phyloP scores from a whole-genome alignment of 768 basidiomycete species.

The Lentinula sp. region DNA sequence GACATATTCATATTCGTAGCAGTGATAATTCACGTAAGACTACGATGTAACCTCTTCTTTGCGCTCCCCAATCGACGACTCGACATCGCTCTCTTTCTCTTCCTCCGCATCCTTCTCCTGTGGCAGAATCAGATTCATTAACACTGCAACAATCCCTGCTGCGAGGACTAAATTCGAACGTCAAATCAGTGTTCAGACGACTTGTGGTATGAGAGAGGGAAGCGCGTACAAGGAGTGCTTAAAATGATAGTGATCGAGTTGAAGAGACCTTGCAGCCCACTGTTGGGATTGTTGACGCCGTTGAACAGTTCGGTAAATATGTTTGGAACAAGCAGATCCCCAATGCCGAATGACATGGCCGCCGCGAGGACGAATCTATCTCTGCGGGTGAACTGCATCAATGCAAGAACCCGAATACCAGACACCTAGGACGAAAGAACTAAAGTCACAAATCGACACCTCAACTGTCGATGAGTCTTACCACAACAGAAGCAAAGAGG shows the following conservation, averaged over 20 bases:
- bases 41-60: not conserved
- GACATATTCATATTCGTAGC: no score
- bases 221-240: conserved; percentile 69
- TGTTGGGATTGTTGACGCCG: conserved; percentile 43
- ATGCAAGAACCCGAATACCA: conserved; percentile 64
- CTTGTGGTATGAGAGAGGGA: not conserved
- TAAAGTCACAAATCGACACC: not conserved
- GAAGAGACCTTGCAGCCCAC: conserved; percentile 64
- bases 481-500: conserved; percentile 71
- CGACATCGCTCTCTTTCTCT: not conserved
- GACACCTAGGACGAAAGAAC: conserved; percentile 21
- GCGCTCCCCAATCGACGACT: not conserved
- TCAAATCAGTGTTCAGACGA: not conserved
- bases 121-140: conserved; percentile 56
- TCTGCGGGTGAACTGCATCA: conserved; percentile 51
- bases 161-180: conserved; percentile 32
- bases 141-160: conserved; percentile 50
- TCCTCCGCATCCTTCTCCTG: conserved; percentile 13
- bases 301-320: conserved; percentile 71
- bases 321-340: conserved; percentile 59
- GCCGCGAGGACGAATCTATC: conserved; percentile 69
- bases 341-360: conserved; percentile 63
- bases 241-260: conserved; percentile 76
- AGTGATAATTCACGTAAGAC: no score
- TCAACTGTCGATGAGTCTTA: conserved; percentile 11